Evolutionary conservation across 2,329 filamentous ascomycete genomes (phyloP).

Genomic region (Fusarium devonianum): DNA sequence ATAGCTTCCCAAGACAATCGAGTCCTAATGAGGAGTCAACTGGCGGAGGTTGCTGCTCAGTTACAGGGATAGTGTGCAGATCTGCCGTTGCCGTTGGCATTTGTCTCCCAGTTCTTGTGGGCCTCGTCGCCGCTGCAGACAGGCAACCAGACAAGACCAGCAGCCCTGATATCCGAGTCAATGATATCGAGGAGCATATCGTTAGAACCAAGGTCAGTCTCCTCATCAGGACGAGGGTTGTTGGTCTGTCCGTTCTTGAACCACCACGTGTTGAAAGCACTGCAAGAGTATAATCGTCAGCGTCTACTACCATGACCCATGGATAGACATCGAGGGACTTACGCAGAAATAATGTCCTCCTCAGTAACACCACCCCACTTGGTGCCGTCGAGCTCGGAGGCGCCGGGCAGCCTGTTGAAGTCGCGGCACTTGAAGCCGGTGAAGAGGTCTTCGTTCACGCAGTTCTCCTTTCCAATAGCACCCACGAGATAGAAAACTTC

Average conservation of each 20-base stretch:
- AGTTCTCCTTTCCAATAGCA: not conserved
- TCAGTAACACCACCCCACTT: conserved; percentile 9
- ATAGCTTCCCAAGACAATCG: too few species aligned
- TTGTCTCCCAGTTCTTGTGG: conserved; percentile 1
- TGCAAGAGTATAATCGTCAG: not conserved
- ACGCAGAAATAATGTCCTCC: conserved; percentile 3
- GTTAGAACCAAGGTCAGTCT: conserved; percentile 1
- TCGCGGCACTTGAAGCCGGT: conserved; percentile 6
- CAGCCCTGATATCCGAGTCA: conserved; percentile 1
- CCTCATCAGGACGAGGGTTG: not conserved
- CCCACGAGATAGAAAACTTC: conserved; percentile 4
- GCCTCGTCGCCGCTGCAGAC: conserved; percentile 6
- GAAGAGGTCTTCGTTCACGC: not conserved
- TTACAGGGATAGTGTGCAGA: conserved; percentile 10
- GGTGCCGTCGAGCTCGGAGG: conserved; percentile 2
- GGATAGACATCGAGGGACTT: not conserved
- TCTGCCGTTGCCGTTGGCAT: not conserved
- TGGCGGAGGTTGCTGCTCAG: too few species aligned
- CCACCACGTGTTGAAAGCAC: conserved; percentile 4
- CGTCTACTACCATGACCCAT: not conserved
- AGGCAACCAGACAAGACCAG: not conserved
- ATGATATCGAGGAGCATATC: not conserved
- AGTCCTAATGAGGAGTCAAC: too few species aligned
- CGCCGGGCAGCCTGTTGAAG: not conserved
- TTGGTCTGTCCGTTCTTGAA: conserved; percentile 2